Conservation (phyloP, 2,329 filamentous ascomycete genomes). For the Ceratocystis papillata region DNA sequence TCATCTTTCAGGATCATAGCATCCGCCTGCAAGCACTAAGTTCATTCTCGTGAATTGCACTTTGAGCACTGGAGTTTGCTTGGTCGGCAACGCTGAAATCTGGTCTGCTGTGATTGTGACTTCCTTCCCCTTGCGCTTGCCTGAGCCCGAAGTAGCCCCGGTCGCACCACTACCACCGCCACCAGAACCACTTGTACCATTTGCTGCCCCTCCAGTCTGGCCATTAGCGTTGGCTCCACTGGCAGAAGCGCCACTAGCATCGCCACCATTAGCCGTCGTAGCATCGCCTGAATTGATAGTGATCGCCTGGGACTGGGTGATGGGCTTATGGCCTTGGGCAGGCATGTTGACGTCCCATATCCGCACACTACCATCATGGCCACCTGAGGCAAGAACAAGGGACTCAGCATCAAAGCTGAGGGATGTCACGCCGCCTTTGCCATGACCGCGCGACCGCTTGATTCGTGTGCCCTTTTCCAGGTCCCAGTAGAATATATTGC, state of each 20-base stretch:
- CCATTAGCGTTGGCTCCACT: slow-evolving; percentile 37
- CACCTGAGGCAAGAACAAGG: slow-evolving; percentile 77
- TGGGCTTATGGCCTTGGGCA: slow-evolving; percentile 52
- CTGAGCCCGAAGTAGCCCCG: slow-evolving; percentile 29
- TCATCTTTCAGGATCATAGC: slow-evolving; percentile 41
- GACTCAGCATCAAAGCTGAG: slow-evolving; percentile 90
- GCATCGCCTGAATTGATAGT: slow-evolving; percentile 22
- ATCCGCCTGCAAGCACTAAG: slow-evolving; percentile 73
- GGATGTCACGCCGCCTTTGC: slow-evolving; percentile 85
- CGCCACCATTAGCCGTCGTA: slow-evolving; percentile 20
- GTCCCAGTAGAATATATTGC: slow-evolving; percentile 91
- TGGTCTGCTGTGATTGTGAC: slow-evolving; percentile 85
- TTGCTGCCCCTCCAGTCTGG: slow-evolving; percentile 28
- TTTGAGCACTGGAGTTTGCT: slow-evolving; percentile 90
- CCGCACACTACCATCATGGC: slow-evolving; percentile 83
- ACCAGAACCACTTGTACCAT: slow-evolving; percentile 25
- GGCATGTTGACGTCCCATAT: slow-evolving; percentile 82
- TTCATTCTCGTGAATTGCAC: slow-evolving; percentile 95
- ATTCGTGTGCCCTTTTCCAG: slow-evolving; percentile 72
- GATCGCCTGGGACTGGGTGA: slow-evolving; percentile 33
- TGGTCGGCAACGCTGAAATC: slow-evolving; percentile 88
- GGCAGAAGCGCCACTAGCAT: slow-evolving; percentile 29
- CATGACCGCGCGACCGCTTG: slow-evolving; percentile 90
- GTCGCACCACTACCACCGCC: slow-evolving; percentile 27
- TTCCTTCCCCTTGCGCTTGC: slow-evolving; percentile 77